These are phyloP conservation scores for Zymoseptoria crescenta DNA, from an alignment of 2,329 filamentous ascomycete genomes.

Conservation along the genomic window DNA sequence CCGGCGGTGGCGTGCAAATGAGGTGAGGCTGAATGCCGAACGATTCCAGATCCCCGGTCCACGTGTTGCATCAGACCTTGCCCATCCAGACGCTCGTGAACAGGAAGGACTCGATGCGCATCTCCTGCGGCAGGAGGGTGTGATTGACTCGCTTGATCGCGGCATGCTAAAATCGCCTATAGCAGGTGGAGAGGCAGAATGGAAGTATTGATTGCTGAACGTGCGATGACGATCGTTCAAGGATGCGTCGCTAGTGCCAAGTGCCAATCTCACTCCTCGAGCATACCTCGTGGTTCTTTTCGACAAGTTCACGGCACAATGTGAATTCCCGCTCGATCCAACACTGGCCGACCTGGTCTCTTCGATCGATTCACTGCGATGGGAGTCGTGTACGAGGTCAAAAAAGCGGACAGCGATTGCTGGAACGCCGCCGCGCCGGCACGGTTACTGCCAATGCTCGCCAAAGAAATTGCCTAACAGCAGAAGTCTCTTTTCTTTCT, in stretches of 20 bases:
- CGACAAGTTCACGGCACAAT: not conserved
- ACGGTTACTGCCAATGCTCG: not conserved
- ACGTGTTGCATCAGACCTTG: not conserved
- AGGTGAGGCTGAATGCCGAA: not conserved
- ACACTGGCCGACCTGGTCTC: not conserved
- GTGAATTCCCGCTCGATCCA: not conserved
- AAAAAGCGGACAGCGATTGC: no score
- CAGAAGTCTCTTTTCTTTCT: not conserved
- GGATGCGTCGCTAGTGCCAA: no score
- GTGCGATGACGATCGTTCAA: not conserved
- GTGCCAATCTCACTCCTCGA: not conserved
- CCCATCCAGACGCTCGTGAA: not conserved
- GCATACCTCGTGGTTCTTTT: not conserved
- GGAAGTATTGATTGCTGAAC: not conserved
- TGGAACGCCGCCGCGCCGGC: no score
- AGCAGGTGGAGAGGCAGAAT: no score
- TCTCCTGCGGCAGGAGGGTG: no score
- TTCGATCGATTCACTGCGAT: not conserved
- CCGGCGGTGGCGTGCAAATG: not conserved
- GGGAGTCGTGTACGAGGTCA: not conserved
- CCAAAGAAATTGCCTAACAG: not conserved
- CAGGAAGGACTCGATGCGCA: not conserved
- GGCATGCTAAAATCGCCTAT: no score
- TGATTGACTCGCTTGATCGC: no score
- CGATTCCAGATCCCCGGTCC: not conserved